Base-by-base conservation (phyloP, 2,329 filamentous ascomycete genomes). In the Blumeria hordei region DNA sequence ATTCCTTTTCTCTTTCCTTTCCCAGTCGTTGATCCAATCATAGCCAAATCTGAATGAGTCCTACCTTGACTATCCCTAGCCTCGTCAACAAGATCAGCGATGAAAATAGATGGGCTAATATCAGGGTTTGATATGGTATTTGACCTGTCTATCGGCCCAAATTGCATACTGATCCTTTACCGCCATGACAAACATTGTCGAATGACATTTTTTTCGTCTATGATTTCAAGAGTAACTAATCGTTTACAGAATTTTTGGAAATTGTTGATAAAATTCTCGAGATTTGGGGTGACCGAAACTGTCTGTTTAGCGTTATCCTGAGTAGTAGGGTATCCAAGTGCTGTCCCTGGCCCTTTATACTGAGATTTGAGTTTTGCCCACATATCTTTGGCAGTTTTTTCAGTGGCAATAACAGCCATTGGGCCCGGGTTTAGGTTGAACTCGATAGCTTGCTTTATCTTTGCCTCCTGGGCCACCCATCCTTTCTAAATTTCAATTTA, bases 321-420 rank as follows among this genome's bases (percentile, higher is more conserved):
- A 39, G 39, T 52, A 21, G 49, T 12, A 52, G 49, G 39, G 28
- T 52, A 37, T 16, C 39, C 49, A 18, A 52, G 34, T 8, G 39
- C 49, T 16, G 49, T 14, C 18, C 5, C 49, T 16, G 34, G 39
- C 21, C 34, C 49, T 18, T 52, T 16, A 21, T 52, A 52, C 21
- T 52, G 49, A 18, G 34, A 37, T 18, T 52, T 52, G 10, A 52
- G n/a, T 52, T 52, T 52, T 52, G 34, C 10, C 14, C 49, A 52
- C 34, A 52, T 52, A n/a, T n/a, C n/a, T n/a, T n/a, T n/a, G n/a
- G n/a, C n/a, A n/a, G n/a, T n/a, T n/a, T n/a, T n/a, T n/a, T 52
- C 49, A 9, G 49, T 52, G 14, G 49, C 49, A 37, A 52, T 52
- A 36, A 52, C 16, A 52, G 49, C 34, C 49, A 52, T 52, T 52